Percentiles rank a stretch among this genome's conserved stretches.
phyloP scores from a whole-genome alignment of 2,329 filamentous ascomycete genomes.

The Alternaria metachromatica region DNA sequence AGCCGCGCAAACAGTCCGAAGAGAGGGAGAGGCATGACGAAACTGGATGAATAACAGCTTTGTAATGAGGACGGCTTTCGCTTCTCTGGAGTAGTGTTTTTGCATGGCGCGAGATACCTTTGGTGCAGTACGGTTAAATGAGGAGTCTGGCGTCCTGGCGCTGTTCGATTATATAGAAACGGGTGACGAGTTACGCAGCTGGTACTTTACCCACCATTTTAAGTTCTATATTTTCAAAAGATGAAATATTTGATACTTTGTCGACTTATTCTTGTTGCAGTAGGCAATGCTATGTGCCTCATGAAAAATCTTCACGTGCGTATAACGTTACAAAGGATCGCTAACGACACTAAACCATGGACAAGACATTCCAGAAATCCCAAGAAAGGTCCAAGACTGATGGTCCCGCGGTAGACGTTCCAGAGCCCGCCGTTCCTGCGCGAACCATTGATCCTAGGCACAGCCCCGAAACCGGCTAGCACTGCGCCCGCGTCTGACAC shows the following conservation, averaged over 20 bases:
- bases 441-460: neutral
- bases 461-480: conserved; percentile 7
- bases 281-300: neutral
- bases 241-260: neutral
- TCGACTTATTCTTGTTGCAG: neutral
- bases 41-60: conserved; percentile 24
- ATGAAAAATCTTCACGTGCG: no score
- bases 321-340: neutral
- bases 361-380: neutral
- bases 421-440: neutral
- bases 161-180: neutral
- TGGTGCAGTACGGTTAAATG: neutral
- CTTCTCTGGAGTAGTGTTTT: neutral
- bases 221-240: neutral
- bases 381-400: neutral
- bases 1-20: conserved; percentile 58
- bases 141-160: neutral
- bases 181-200: neutral
- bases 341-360: neutral
- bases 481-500: conserved; percentile 6
- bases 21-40: conserved; percentile 37
- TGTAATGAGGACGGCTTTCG: neutral
- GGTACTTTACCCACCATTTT: neutral
- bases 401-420: conserved; percentile 1
- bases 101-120: neutral